Conservation (phyloP, 108 stramenopile genomes). For the Discostella pseudostelligera region DNA sequence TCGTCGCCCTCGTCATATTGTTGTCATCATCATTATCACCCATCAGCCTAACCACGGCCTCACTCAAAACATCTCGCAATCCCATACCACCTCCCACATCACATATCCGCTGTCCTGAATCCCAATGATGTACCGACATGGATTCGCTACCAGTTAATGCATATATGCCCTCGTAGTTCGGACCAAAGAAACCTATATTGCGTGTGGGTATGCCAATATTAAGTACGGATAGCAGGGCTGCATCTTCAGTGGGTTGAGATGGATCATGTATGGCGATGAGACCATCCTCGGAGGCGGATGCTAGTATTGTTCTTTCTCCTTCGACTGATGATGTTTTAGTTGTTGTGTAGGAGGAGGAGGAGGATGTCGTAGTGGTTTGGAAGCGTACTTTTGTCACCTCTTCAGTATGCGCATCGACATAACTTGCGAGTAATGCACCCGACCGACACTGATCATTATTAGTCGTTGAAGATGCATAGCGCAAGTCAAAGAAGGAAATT, state of each 20-base stretch:
- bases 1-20: neutral
- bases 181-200: conserved; percentile 77
- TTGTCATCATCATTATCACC: neutral
- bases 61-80: conserved; percentile 33
- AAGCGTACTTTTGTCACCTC: conserved; percentile 77
- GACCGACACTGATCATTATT: conserved; percentile 1
- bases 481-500: conserved; percentile 75
- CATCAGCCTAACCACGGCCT: conserved; percentile 17
- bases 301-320: conserved; percentile 37
- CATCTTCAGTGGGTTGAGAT: conserved; percentile 73
- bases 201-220: conserved; percentile 70
- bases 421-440: conserved; percentile 59
- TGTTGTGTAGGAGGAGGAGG: conserved; percentile 18
- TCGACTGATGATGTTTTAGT: neutral
- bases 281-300: conserved; percentile 81
- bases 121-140: conserved; percentile 75
- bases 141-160: conserved; percentile 83
- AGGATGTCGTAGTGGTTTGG: conserved; percentile 31
- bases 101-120: conserved; percentile 47
- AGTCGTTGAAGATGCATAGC: conserved; percentile 21
- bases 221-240: conserved; percentile 63
- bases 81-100: conserved; percentile 37
- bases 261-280: conserved; percentile 78
- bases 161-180: conserved; percentile 60
- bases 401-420: conserved; percentile 79